phyloP scores from a whole-genome alignment of 345 rosid genomes.

The Camelina laxa region DNA sequence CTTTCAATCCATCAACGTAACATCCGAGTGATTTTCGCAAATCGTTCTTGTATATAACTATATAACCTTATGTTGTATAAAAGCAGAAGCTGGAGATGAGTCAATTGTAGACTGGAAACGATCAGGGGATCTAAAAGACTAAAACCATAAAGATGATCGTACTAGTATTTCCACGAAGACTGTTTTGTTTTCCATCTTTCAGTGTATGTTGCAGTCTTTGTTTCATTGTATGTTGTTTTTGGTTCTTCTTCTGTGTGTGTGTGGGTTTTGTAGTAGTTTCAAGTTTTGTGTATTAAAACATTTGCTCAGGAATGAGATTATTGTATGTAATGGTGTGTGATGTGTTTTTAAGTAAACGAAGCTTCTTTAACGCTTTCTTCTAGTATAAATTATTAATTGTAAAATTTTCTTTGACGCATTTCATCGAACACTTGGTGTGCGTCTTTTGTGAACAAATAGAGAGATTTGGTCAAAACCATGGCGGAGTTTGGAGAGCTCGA shows the following conservation, averaged over 20 bases:
- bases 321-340: background rate
- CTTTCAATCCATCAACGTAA: background rate
- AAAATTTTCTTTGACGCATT: constrained; percentile 10
- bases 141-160: constrained; percentile 12
- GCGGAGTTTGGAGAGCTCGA: constrained; percentile 74
- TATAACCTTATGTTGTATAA: constrained; percentile 9
- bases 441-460: background rate
- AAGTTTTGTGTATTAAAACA: constrained; percentile 22
- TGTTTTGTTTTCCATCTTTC: constrained; percentile 15
- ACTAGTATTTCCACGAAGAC: constrained; percentile 8
- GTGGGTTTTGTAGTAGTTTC: constrained; percentile 17
- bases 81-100: constrained; percentile 50
- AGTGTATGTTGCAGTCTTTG: too few relatives aligned
- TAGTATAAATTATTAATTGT: background rate
- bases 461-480: constrained; percentile 39
- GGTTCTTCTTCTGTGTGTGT: constrained; percentile 7
- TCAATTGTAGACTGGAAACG: constrained; percentile 44
- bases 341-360: background rate
- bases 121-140: constrained; percentile 23
- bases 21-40: background rate
- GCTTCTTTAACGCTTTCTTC: background rate
- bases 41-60: background rate
- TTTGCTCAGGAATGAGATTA: constrained; percentile 13
- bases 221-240: background rate
- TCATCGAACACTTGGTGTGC: constrained; percentile 19